Evolutionary conservation across 2,329 filamentous ascomycete species (phyloP), one percentile per base, ranked within the genome.

Genomic region (Penicillium sp.): DNA sequence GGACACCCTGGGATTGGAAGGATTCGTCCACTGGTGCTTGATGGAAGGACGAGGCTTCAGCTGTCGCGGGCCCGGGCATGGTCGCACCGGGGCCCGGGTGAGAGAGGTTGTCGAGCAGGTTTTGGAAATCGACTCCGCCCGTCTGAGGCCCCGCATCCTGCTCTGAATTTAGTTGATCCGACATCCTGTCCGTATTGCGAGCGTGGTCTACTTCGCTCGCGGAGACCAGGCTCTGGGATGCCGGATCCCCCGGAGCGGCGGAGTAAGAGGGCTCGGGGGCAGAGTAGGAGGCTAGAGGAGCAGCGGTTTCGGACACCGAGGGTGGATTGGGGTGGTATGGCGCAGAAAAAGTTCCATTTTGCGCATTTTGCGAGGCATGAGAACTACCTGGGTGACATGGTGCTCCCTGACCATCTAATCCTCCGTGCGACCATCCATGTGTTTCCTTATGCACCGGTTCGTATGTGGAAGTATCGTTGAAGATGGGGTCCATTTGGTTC

Each of bases 401-500:
- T 40, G 42, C 58, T 46, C 27, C 53, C 40, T 59, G 55, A 14
- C 36, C 51, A 39, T 56, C 56, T 47, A 56, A 53, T 39, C 52
- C 49, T 46, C 48, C 55, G 47, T 55, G 51, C 42, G 39, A 55
- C 59, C 61, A 60, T 44, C 48, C 57, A 55, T 60, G 53, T 39
- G 36, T 45, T 22, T 53, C 48, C 21, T 65, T 54, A 47, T 57
- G 54, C 38, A 67, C 65, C 36, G 70, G 82, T 56, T 77, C 77
- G 70, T 84, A 83, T 58, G 80, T 81, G 50, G 84, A 79, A 52
- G 84, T 84, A 70, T 88, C 85, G 74, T 87, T 86, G 78, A 88
- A 88, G 63, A 82, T 76, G 50, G 85, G 84, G 74, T 90, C 86
- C 82, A 85, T 89, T 75, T 88, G 86, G 69, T 87, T 85, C 68